Evolutionary conservation across 306 rosid genomes (phyloP).

Genomic region (Malus domestica): ASM211411v1 NC_041803.1:43608501-43609000

Average conservation of each 20-base stretch:
- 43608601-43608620: slow-evolving; percentile 22
- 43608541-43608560: slow-evolving; percentile 12
- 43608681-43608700: not conserved
- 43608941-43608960: slow-evolving; percentile 45
- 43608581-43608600: slow-evolving; percentile 17
- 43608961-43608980: slow-evolving; percentile 72
- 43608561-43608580: slow-evolving; percentile 10
- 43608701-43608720: slow-evolving; percentile 3
- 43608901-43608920: slow-evolving; percentile 59
- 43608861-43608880: slow-evolving; percentile 62
- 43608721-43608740: slow-evolving; percentile 2
- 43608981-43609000: slow-evolving; percentile 67
- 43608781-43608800: slow-evolving; percentile 12
- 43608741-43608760: not conserved
- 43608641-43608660: slow-evolving; percentile 8
- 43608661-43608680: slow-evolving; percentile 14
- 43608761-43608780: slow-evolving; percentile 1
- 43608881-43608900: slow-evolving; percentile 72
- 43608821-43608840: slow-evolving; percentile 15
- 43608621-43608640: slow-evolving; percentile 5
- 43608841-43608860: slow-evolving; percentile 41
- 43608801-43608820: slow-evolving; percentile 23
- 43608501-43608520: slow-evolving; percentile 17
- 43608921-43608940: slow-evolving; percentile 35
- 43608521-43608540: slow-evolving; percentile 12